These are phyloP conservation scores for Piper longum DNA, from an alignment of 164 flowering plant species.

Conservation along the genomic window DNA sequence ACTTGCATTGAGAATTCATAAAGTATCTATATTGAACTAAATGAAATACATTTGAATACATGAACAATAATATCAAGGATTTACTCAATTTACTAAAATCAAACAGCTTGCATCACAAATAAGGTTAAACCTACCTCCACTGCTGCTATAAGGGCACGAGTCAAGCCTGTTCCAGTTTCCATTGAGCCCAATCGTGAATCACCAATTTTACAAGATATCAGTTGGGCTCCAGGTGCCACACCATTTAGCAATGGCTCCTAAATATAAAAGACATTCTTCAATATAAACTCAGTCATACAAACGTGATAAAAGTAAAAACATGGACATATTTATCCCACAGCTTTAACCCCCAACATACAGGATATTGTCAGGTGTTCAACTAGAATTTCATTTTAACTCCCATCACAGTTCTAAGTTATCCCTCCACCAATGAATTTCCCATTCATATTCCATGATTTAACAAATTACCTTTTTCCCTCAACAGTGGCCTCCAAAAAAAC, in stretches of 20 bases:
- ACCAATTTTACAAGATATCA: slow-evolving; percentile 93
- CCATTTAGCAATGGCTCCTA: slow-evolving; percentile 97
- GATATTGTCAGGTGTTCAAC: too few species aligned
- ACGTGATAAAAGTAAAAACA: not conserved
- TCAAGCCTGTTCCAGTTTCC: slow-evolving; percentile 99
- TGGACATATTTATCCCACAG: not conserved
- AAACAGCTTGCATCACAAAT: not conserved
- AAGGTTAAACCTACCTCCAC: slow-evolving; percentile 53
- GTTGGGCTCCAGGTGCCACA: slow-evolving; percentile 95
- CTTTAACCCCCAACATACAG: too few species aligned
- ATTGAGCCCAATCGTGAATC: slow-evolving; percentile 90
- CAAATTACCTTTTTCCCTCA: too few species aligned
- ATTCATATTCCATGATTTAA: too few species aligned
- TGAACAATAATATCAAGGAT: not conserved
- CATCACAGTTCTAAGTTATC: too few species aligned
- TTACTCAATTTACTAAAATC: too few species aligned
- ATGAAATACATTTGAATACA: not conserved
- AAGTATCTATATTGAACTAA: too few species aligned
- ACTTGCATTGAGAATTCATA: not conserved
- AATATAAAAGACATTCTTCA: not conserved
- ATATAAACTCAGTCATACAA: too few species aligned
- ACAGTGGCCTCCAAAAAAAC: too few species aligned
- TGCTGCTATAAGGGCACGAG: slow-evolving; percentile 84
- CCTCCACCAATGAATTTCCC: too few species aligned
- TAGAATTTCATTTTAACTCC: too few species aligned